These are phyloP conservation scores for Paracorniculantispora psalliotae DNA, from an alignment of 2,329 filamentous ascomycete species.

Conservation along the genomic window DNA sequence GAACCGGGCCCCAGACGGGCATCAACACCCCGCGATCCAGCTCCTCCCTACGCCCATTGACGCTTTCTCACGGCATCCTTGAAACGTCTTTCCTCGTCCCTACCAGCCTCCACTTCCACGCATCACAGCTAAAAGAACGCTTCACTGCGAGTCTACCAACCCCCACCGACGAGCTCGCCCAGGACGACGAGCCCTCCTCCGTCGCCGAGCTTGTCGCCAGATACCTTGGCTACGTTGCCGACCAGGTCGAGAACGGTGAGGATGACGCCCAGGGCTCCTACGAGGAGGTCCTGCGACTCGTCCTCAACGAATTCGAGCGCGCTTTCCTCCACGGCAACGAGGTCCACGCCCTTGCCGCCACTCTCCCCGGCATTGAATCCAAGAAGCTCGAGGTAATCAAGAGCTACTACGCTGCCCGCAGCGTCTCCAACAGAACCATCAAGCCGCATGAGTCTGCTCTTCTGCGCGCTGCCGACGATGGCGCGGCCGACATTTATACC, in stretches of 20 bases:
- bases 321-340: conserved; percentile 94
- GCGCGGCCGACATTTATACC: conserved; percentile 79
- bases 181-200: conserved; percentile 98
- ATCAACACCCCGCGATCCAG: conserved; percentile 94
- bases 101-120: conserved; percentile 92
- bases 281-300: conserved; percentile 85
- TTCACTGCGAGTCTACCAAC: conserved; percentile 81
- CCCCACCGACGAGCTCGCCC: conserved; percentile 93
- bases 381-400: conserved; percentile 90
- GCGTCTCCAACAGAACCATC: conserved; percentile 77
- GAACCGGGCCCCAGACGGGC: conserved; percentile 84
- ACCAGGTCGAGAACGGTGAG: conserved; percentile 87
- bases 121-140: conserved; percentile 85
- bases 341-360: conserved; percentile 82
- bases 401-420: conserved; percentile 86
- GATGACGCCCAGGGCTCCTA: conserved; percentile 85
- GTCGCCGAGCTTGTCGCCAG: conserved; percentile 85
- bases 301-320: conserved; percentile 94
- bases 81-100: conserved; percentile 95
- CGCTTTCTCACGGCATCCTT: conserved; percentile 86
- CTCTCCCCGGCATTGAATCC: conserved; percentile 79
- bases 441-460: conserved; percentile 92
- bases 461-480: conserved; percentile 80
- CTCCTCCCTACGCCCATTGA: conserved; percentile 85
- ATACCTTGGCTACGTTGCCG: conserved; percentile 85